Conservation (phyloP, 2,329 filamentous ascomycete species). For the Aspergillus japonicus region DNA sequence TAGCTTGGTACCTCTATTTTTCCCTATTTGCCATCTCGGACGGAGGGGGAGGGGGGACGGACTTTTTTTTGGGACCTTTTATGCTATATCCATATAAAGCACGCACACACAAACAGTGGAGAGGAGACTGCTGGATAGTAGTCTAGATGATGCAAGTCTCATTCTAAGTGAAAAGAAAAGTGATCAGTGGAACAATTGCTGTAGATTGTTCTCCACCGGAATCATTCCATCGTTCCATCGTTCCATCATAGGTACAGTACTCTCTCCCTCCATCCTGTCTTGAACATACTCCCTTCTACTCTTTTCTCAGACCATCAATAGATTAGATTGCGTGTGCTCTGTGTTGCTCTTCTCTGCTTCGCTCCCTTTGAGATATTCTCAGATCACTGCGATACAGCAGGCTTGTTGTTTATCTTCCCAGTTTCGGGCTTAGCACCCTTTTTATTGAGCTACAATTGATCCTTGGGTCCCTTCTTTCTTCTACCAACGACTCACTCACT, state of each 20-base stretch:
- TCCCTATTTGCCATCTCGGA: too few relatives aligned
- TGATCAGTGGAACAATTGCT: neutral
- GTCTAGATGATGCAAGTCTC: neutral
- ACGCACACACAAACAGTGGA: neutral
- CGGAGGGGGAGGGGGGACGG: too few relatives aligned
- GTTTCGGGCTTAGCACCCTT: conserved; percentile 1
- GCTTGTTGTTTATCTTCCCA: neutral
- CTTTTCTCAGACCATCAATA: neutral
- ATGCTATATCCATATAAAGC: too few relatives aligned
- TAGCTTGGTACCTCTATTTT: too few relatives aligned
- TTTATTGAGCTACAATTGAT: neutral
- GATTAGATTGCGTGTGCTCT: too few relatives aligned
- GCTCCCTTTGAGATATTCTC: neutral
- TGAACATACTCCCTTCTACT: too few relatives aligned
- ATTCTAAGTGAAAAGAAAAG: neutral
- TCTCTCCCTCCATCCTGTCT: neutral
- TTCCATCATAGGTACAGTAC: neutral
- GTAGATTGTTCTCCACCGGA: neutral
- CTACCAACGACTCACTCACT: neutral
- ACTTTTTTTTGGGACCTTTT: too few relatives aligned
- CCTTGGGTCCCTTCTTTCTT: conserved; percentile 1
- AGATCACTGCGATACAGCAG: too few relatives aligned
- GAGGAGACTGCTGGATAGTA: neutral
- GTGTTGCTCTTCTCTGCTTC: neutral
- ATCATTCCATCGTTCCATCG: neutral